phyloP scores from a whole-genome alignment of 768 basidiomycete genomes.

The Porphyrellus cyaneotinctus region DNA sequence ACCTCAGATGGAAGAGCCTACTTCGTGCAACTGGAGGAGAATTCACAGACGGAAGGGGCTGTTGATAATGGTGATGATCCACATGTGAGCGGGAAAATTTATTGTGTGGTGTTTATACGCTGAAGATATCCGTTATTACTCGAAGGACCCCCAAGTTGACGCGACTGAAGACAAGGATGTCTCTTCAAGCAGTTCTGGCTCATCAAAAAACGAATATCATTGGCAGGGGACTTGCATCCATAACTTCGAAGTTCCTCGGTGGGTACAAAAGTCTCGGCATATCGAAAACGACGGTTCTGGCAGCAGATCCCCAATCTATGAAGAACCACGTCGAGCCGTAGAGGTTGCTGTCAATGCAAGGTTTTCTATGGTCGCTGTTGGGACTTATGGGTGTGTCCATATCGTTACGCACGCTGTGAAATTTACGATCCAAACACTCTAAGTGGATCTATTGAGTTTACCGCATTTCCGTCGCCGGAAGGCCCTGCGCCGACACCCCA shows the following conservation, averaged over 20 bases:
- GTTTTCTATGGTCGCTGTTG: slow-evolving; percentile 81
- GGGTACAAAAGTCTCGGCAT: slow-evolving; percentile 73
- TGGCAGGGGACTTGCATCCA: slow-evolving; percentile 85
- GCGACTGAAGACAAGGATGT: slow-evolving; percentile 3
- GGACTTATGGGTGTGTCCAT: slow-evolving; percentile 56
- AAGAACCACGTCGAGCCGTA: slow-evolving; percentile 64
- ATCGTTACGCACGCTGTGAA: not conserved
- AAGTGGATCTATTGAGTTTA: slow-evolving; percentile 66
- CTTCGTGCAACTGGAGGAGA: slow-evolving; percentile 62
- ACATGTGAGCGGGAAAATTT: slow-evolving; percentile 28
- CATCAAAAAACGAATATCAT: slow-evolving; percentile 13
- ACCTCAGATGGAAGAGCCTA: slow-evolving; percentile 84
- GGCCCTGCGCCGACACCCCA: slow-evolving; percentile 58
- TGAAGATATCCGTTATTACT: not conserved
- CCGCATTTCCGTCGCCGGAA: slow-evolving; percentile 63
- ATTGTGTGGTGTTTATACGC: not conserved
- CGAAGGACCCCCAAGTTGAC: slow-evolving; percentile 9
- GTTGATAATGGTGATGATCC: slow-evolving; percentile 44
- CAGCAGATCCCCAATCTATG: slow-evolving; percentile 39
- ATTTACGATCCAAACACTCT: not conserved
- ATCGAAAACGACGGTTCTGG: slow-evolving; percentile 44
- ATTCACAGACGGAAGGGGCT: slow-evolving; percentile 5
- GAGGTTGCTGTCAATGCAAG: slow-evolving; percentile 67
- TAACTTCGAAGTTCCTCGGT: slow-evolving; percentile 65
- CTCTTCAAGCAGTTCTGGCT: slow-evolving; percentile 1